phyloP scores from a whole-genome alignment of 2,329 filamentous ascomycete genomes.

The Venturia pyrina region DNA sequence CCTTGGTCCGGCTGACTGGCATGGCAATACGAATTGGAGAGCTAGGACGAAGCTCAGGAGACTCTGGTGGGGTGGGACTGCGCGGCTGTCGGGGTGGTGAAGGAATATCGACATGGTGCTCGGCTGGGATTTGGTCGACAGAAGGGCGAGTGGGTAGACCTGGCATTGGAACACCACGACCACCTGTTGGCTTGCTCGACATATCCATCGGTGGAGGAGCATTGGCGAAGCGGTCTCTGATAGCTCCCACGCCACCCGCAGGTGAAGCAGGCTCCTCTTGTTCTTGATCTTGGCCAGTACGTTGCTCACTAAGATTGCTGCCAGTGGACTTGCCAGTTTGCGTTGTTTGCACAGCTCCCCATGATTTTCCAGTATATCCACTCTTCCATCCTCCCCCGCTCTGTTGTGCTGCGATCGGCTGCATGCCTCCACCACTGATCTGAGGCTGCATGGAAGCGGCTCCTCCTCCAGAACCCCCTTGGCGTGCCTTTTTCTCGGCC shows the following conservation, averaged over 20 bases:
- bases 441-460: slow-evolving; percentile 20
- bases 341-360: slow-evolving; percentile 72
- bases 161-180: slow-evolving; percentile 65
- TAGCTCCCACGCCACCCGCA: slow-evolving; percentile 57
- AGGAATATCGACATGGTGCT: slow-evolving; percentile 40
- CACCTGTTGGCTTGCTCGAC: slow-evolving; percentile 57
- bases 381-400: slow-evolving; percentile 84
- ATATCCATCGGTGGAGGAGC: slow-evolving; percentile 55
- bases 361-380: slow-evolving; percentile 80
- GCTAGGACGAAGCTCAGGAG: slow-evolving; percentile 35
- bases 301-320: slow-evolving; percentile 47
- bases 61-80: slow-evolving; percentile 33
- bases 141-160: slow-evolving; percentile 56
- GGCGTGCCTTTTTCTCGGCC: slow-evolving; percentile 91
- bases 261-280: slow-evolving; percentile 46
- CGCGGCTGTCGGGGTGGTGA: slow-evolving; percentile 30
- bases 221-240: slow-evolving; percentile 66
- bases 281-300: slow-evolving; percentile 47
- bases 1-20: slow-evolving; percentile 60
- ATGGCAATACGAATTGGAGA: slow-evolving; percentile 82
- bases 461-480: slow-evolving; percentile 44
- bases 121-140: slow-evolving; percentile 40
- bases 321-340: slow-evolving; percentile 54
- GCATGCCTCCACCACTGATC: slow-evolving; percentile 19
- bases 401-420: slow-evolving; percentile 52